phyloP scores from a whole-genome alignment of 495 filamentous ascomycete species.

The Neurospora pannonica region DNA sequence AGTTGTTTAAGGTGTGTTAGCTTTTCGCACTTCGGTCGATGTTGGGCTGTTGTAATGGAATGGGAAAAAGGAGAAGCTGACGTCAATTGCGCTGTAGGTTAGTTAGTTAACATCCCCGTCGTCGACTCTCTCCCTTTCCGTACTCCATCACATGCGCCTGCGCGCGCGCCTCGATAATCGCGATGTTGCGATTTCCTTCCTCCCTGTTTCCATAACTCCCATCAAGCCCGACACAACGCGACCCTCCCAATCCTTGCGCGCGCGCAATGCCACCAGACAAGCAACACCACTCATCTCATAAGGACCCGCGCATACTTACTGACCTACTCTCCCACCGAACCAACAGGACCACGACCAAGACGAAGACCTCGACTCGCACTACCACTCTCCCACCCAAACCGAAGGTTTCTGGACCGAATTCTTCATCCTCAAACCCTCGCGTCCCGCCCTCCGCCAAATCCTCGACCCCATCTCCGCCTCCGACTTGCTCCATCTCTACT shows the following conservation, averaged over 20 bases:
- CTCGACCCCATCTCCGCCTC: conserved; percentile 60
- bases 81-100: background rate
- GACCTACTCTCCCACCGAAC: background rate
- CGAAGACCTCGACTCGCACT: conserved; percentile 24
- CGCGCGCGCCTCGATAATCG: background rate
- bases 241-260: background rate
- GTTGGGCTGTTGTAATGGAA: background rate
- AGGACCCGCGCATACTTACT: background rate
- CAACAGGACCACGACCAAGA: conserved; percentile 41
- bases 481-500: conserved; percentile 58
- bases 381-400: conserved; percentile 40
- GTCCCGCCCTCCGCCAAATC: conserved; percentile 51
- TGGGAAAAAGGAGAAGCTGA: background rate
- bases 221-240: background rate
- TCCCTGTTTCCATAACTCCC: background rate
- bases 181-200: background rate
- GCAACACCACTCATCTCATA: background rate
- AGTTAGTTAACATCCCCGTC: background rate
- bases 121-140: background rate
- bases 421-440: conserved; percentile 78
- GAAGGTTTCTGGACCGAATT: conserved; percentile 97
- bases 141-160: background rate
- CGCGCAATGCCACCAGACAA: background rate
- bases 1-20: conserved; percentile 64
- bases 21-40: background rate